Base-by-base conservation (phyloP, 495 filamentous ascomycete genomes). In the Penicillium antarcticum region DNA sequence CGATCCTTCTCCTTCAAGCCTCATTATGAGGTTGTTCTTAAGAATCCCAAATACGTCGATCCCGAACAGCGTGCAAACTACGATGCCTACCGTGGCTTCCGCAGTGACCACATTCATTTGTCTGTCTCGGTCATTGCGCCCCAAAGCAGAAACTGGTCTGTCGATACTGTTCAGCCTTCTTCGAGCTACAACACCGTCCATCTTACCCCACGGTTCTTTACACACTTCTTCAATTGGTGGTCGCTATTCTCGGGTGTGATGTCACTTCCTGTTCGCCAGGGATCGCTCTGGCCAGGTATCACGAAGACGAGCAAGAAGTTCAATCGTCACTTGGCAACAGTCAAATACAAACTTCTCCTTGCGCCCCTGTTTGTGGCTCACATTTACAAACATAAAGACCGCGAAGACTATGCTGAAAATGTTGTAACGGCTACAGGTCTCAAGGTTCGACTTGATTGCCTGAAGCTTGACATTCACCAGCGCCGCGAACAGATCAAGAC, bases 241-340 rank as follows among this genome's bases (percentile, higher is more conserved):
- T 88, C 87, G 10, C 81, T 97, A 53, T 98, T 98, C 70, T 89
- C 89, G 6, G 92, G 92, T 1, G 87, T 89, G 12, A 92, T 98
- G 86, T 94, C 94, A 10, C 81, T 98, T 21, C 94, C 94, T 21
- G 87, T 98, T 48, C 87, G 94, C 1, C 94, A 98, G 68, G 94
- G 94, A 8, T 79, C 78, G 26, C 77, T 98, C 11, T 98, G 89
- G 83, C 94, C 91, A 12, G 92, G 89, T 8, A 74, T 87, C 41
- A 92, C 96, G 42, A 97, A 96, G 72, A 92, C 91, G 33, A 96
- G 88, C 72, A 98, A 97, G 74, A 98, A 98, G 66, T 97, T 98
- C 68, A 92, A 92, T 24, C 84, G 95, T 41, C 94, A 98, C 71
- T 74, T 98, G 47, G 92, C 91, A 7, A 97, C 95, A 9, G 89